A percentile compares a stretch with the other conserved stretches of the same genome.
Evolutionary conservation across 129 eudicot genomes (phyloP).

Genomic region (Pulicaria dysenterica): DNA sequence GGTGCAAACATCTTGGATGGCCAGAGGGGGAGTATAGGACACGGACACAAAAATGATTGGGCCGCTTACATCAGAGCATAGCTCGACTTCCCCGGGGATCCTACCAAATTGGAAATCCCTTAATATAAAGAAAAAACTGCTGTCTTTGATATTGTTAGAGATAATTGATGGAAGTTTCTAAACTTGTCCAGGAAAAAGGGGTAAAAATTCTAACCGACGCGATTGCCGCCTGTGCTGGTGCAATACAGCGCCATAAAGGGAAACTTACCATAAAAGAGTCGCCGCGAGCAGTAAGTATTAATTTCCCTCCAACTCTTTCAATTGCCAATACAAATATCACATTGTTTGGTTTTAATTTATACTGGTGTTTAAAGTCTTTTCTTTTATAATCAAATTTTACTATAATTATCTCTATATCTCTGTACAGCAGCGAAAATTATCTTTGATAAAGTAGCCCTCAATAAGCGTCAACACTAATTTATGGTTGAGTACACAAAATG

Average conservation of each 20-base stretch:
- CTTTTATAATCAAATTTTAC: background rate
- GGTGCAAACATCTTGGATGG: too few relatives aligned
- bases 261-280: constrained; percentile 61
- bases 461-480: background rate
- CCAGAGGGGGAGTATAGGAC: too few relatives aligned
- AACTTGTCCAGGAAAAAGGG: constrained; percentile 64
- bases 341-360: background rate
- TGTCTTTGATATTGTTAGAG: background rate
- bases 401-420: background rate
- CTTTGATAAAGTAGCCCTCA: background rate
- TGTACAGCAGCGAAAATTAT: background rate
- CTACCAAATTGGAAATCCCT: too few relatives aligned
- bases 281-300: constrained; percentile 60
- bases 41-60: too few relatives aligned
- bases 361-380: background rate
- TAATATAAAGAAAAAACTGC: background rate
- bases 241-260: constrained; percentile 60
- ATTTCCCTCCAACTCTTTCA: background rate
- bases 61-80: too few relatives aligned
- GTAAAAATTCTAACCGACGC: constrained; percentile 52
- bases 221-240: constrained; percentile 50
- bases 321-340: background rate
- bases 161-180: constrained; percentile 18
- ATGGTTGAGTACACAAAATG: too few relatives aligned
- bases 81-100: too few relatives aligned